Base-by-base conservation (phyloP, 1,139 yeast genomes). In the Geotrichum phurueaensis region DNA sequence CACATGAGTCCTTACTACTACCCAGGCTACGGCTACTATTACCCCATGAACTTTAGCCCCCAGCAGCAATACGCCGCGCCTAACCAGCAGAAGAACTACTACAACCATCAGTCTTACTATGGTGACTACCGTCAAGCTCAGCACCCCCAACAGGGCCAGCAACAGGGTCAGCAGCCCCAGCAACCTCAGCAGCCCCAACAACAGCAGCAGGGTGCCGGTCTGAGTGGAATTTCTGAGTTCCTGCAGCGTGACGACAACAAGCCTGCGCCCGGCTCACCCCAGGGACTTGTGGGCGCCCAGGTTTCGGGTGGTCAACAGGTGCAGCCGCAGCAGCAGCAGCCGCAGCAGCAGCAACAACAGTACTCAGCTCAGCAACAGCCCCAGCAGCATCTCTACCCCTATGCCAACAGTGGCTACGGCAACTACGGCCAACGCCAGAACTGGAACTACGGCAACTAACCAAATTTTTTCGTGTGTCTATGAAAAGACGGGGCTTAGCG, bases 151-250 rank as follows among this genome's bases (percentile, higher is more conserved):
- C 58, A 39, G 47, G 47, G 47, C 5, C 47, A 55, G 49, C 53
- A 49, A 31, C 53, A 33, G 39, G 53, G 29, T 18, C 36, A 27
- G 18, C 56, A 39, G 12, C 50, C 50, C n/a, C 66, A 61, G 50
- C 66, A 64, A 55, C 62, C 58, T 20, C 71, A 68, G 62, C 65
- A 59, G 49, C 58, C 53, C 15, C 65, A 60, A 51, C 60, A 56
- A 20, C 66, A 57, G 36, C 53, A 49, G 22, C 63, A 62, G 57
- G 61, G 62, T 33, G 63, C 48, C 23, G 58, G 58, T 15, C 60
- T 71, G 60, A 67, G 68, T 51, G 74, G 74, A 27, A 71, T 71
- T 59, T 67, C 72, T 25, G 75, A 71, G 59, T 73, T 71, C 62
- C 61, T 72, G 66, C 74, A 71, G 62, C 66, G 72, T 22, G 72